Base-by-base conservation (phyloP, 2,329 filamentous ascomycete species). In the Leptosphaerulina australis region DNA sequence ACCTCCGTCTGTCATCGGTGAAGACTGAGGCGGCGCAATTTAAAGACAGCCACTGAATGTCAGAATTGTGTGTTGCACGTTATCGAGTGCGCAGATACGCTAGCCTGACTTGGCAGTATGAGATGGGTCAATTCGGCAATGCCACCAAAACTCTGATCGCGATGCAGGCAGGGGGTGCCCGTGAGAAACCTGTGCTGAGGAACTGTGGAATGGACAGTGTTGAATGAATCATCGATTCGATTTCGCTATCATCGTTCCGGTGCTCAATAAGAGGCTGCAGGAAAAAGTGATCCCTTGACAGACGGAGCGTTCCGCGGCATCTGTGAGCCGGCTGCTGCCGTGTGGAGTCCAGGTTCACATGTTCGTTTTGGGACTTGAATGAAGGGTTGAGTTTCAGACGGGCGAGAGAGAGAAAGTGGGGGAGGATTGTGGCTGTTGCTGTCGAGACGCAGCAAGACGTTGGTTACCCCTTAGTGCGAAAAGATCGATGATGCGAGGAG, bases 311-410 rank as follows among this genome's bases (percentile, higher is more conserved):
- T 14, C 38, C 38, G 31, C 21, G 38, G 45, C 37, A 33, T 29
- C 26, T 26, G 38, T 29, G 17, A 25, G 21, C 35, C 46, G 46
- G 46, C 38, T 44, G 18, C 31, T 44, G 46, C 46, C 46, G 46
- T 17, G 26, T 34, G 45, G 45, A 49, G 45, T 28, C n/a, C 26
- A 38, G 15, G 15, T 18, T 38, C 26, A 15, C 24, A 14, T n/a
- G 38, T 18, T 38, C 46, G 15, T 12, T 36, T 17, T 35, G 44
- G 35, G 35, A 22, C 21, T 34, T 29, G 35, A 28, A 47, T 25
- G 18, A 34, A 47, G 35, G 36, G 36, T 40, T 30, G 36, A 48
- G 44, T 48, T 40, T 48, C 36, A 40, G 44, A 17, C n/a, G 44
- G 28, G 15, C 26, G 35, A 28, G 37, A 15, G 30, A 4, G 15